These are phyloP conservation scores for Saccharomyces pastorianus DNA, from an alignment of 1,139 yeast genomes.

Conservation along the genomic window DNA sequence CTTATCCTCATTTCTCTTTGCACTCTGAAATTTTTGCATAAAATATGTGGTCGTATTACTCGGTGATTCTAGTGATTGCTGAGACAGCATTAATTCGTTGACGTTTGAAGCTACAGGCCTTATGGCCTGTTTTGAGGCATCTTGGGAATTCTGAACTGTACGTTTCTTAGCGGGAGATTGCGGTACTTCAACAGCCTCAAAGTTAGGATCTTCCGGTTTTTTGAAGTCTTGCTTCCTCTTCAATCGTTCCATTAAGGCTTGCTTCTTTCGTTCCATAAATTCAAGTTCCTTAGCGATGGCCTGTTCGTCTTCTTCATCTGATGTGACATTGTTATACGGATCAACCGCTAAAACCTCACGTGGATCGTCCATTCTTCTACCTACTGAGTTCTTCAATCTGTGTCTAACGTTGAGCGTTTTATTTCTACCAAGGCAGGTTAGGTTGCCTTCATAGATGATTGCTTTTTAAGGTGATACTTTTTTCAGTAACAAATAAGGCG, in stretches of 20 bases:
- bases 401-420: not conserved
- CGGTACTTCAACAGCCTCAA: slow-evolving; percentile 19
- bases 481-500: not conserved
- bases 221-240: slow-evolving; percentile 13
- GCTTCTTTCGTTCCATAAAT: slow-evolving; percentile 23
- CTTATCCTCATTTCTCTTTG: slow-evolving; percentile 20
- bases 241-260: slow-evolving; percentile 20
- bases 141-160: slow-evolving; percentile 7
- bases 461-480: not conserved
- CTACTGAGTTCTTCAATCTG: not conserved
- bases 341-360: slow-evolving; percentile 19
- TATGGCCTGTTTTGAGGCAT: slow-evolving; percentile 7
- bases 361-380: slow-evolving; percentile 23
- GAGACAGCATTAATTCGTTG: slow-evolving; percentile 4
- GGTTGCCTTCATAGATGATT: not conserved
- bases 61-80: not conserved
- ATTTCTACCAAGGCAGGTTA: not conserved
- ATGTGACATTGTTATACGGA: slow-evolving; percentile 18
- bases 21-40: slow-evolving; percentile 24
- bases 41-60: slow-evolving; percentile 30
- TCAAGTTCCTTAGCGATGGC: slow-evolving; percentile 13
- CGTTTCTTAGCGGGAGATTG: slow-evolving; percentile 16
- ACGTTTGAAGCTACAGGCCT: not conserved
- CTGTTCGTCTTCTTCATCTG: slow-evolving; percentile 19
- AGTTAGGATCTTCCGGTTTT: slow-evolving; percentile 18